Percentiles rank a stretch among this genome's conserved stretches.
Conservation (phyloP, 192 early-diverging fungal genomes). For the Kickxella alabastrina region DNA sequence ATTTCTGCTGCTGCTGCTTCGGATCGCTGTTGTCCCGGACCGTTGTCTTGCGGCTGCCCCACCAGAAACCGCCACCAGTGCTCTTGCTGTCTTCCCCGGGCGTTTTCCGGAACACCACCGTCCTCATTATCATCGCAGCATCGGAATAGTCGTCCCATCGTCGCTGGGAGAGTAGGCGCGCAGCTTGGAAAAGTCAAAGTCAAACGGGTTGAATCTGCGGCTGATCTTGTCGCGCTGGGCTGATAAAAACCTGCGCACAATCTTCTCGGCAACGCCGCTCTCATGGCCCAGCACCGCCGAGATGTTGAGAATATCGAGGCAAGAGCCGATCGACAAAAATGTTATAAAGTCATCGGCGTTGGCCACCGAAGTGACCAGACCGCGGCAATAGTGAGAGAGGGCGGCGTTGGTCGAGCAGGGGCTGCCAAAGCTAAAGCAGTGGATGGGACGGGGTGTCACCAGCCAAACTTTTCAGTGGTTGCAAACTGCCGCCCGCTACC, state of each 20-base stretch:
- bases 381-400: constrained; percentile 65
- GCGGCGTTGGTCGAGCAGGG: constrained; percentile 70
- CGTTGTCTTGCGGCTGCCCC: constrained; percentile 13
- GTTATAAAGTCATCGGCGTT: constrained; percentile 77
- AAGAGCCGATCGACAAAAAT: constrained; percentile 67
- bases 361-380: constrained; percentile 77
- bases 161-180: constrained; percentile 20
- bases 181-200: constrained; percentile 47
- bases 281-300: constrained; percentile 59
- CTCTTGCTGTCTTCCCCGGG: neutral
- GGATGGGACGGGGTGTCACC: constrained; percentile 69
- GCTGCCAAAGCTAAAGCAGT: constrained; percentile 82
- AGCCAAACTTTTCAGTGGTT: constrained; percentile 60
- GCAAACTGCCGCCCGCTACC: constrained; percentile 57
- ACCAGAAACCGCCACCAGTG: neutral
- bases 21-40: neutral
- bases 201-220: constrained; percentile 28
- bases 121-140: constrained; percentile 4
- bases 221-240: constrained; percentile 32
- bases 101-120: neutral
- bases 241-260: constrained; percentile 57
- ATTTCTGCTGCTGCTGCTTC: neutral
- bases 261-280: constrained; percentile 61
- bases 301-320: constrained; percentile 73
- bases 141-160: constrained; percentile 2